A percentile compares a stretch with the other conserved stretches of the same genome.
These are phyloP conservation scores for Penicillium polonicum DNA, from an alignment of 2,329 filamentous ascomycete genomes.

Conservation along the genomic window DNA sequence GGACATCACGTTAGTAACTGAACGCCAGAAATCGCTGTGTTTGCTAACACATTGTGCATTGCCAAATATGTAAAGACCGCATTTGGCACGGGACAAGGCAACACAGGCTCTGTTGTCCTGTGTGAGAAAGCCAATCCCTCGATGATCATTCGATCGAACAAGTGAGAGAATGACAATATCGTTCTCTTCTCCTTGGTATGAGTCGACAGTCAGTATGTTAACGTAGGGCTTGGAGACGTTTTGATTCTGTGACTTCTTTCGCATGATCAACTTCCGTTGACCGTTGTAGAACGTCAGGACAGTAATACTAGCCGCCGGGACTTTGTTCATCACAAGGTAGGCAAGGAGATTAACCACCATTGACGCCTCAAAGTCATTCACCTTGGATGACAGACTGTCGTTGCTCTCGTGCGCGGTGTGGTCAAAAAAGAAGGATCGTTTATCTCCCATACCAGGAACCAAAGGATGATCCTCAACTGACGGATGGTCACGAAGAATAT, in stretches of 20 bases:
- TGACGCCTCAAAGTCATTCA: conserved; percentile 69
- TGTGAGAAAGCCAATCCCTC: conserved; percentile 70
- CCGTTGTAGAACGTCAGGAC: conserved; percentile 86
- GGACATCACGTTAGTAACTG: conserved; percentile 48
- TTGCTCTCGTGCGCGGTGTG: conserved; percentile 65
- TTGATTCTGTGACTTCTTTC: conserved; percentile 35
- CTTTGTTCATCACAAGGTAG: conserved; percentile 69
- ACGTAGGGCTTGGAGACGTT: conserved; percentile 43
- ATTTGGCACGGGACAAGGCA: conserved; percentile 67
- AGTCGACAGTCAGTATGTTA: conserved; percentile 79
- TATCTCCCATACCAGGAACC: conserved; percentile 62
- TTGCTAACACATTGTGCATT: conserved; percentile 59
- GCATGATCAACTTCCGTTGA: conserved; percentile 66
- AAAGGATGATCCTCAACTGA: conserved; percentile 55
- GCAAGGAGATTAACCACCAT: conserved; percentile 73
- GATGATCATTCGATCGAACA: conserved; percentile 64
- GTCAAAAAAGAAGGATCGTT: conserved; percentile 61
- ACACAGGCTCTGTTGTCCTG: conserved; percentile 64
- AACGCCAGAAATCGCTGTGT: conserved; percentile 52
- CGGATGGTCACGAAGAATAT: conserved; percentile 55
- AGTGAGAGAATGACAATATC: conserved; percentile 77
- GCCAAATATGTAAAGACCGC: conserved; percentile 83
- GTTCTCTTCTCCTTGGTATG: conserved; percentile 89
- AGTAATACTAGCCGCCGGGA: conserved; percentile 63
- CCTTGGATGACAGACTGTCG: conserved; percentile 64